Conservation (phyloP, 1,139 yeast genomes). For the Magnusiomyces tetraspermus region DNA sequence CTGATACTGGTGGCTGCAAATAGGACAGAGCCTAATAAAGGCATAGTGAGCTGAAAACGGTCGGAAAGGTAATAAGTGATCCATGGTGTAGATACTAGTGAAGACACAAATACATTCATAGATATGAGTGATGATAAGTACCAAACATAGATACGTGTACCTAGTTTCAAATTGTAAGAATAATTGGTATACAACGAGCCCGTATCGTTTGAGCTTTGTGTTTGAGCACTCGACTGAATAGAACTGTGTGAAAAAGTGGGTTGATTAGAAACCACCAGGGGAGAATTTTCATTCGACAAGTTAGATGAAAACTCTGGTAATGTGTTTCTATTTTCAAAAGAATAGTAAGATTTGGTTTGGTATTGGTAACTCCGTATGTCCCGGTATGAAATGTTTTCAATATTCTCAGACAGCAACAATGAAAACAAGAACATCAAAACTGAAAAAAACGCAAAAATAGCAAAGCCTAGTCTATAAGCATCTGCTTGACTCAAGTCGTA, state of each 20-base stretch:
- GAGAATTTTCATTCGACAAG: too few species aligned
- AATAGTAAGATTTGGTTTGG: too few species aligned
- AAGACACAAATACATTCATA: constrained; percentile 75
- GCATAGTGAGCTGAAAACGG: constrained; percentile 26
- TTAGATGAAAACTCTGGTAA: too few species aligned
- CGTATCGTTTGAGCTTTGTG: too few species aligned
- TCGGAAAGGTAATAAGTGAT: constrained; percentile 59
- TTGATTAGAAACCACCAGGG: too few species aligned
- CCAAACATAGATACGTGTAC: neutral
- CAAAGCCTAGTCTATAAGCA: constrained; percentile 53
- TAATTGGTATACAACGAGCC: neutral
- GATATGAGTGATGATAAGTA: constrained; percentile 45
- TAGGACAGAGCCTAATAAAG: constrained; percentile 42
- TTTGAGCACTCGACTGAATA: too few species aligned
- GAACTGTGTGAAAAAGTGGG: too few species aligned
- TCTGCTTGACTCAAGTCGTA: constrained; percentile 29
- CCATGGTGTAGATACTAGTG: constrained; percentile 86
- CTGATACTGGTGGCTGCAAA: constrained; percentile 52
- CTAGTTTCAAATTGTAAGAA: neutral
- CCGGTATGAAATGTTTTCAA: constrained; percentile 36
- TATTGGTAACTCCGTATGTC: too few species aligned
- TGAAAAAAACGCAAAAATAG: constrained; percentile 50
- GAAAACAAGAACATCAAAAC: constrained; percentile 45
- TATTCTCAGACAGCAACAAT: constrained; percentile 43
- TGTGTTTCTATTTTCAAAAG: too few species aligned